Base-by-base conservation (phyloP, 73 alveolate species). In the Paramecium primaurelia region DNA sequence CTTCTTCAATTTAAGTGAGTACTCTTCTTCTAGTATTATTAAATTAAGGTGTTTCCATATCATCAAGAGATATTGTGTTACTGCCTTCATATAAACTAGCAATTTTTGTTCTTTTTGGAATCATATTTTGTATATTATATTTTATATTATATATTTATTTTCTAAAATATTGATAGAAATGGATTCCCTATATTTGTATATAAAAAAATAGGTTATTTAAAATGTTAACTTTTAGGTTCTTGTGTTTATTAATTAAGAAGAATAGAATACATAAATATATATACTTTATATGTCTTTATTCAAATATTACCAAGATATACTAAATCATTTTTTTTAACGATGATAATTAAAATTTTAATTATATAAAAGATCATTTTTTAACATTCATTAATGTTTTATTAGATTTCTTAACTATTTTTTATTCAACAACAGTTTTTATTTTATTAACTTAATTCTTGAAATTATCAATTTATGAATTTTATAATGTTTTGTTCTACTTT, bases 31-130 rank as follows among this genome's bases (percentile, higher is more conserved):
- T 64, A 0, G 84, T 64, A 64, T 64, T 64, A 14, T 64, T 64
- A 64, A 64, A 64, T 64, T 64, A 64, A 25, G 84, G 84, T 28
- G 84, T 64, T 22, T 64, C 84, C 84, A 64, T 64, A 12, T 28
- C 42, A 64, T 64, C 49, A 28, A 64, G 26, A 11, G 84, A 32
- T 32, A 64, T 64, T 3, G 47, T 28, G 9, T 32, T 64, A 32
- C 47, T 32, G 10, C 30, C 51, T 64, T 64, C 84, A 64, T 64
- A 34, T 25, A 64, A 26, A 26, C 84, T 64, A 0, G 47, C 6
- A 6, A 25, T n/a, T 64, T 64, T 64, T 2, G 51, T 14, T 64
- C 84, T 64, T 32, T 64, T 64, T 64, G 42, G 49, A 16, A 64
- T 64, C 84, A 64, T 64, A 16, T 54, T n/a, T 54, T 54, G 34